Evolutionary conservation across 2,329 filamentous ascomycete species (phyloP).

Genomic region (Cordyceps cicadae): DNA sequence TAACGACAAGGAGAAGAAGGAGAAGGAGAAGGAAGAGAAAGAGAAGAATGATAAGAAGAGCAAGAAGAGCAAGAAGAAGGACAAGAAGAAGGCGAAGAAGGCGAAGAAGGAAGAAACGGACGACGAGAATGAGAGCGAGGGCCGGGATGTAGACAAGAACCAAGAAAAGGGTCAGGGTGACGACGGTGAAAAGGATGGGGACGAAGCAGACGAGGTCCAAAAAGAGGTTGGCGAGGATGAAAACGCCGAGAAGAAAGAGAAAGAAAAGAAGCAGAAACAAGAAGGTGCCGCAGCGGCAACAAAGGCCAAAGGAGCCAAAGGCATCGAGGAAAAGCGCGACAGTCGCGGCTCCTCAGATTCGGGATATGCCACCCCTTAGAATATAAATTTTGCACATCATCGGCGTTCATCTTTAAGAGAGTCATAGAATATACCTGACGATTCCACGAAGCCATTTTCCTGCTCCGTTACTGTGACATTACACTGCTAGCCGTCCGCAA

Average conservation of each 20-base stretch:
- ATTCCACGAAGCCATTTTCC: neutral
- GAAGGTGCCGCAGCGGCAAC: slow-evolving; percentile 13
- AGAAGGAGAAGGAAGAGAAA: slow-evolving; percentile 18
- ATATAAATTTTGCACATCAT: neutral
- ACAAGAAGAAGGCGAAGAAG: slow-evolving; percentile 19
- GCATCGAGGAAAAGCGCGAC: neutral
- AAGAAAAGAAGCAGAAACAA: slow-evolving; percentile 17
- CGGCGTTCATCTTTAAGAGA: neutral
- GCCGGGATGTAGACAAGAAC: slow-evolving; percentile 15
- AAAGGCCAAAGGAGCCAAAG: slow-evolving; percentile 13
- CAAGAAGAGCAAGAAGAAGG: slow-evolving; percentile 20
- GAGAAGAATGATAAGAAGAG: slow-evolving; percentile 19
- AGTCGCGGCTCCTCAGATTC: neutral
- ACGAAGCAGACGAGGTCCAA: slow-evolving; percentile 14
- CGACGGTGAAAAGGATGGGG: neutral
- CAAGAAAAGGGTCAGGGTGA: neutral
- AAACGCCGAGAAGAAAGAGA: slow-evolving; percentile 19
- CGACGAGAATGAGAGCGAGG: slow-evolving; percentile 21
- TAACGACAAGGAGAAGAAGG: slow-evolving; percentile 26
- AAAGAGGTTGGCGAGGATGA: slow-evolving; percentile 23
- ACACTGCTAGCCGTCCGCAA: neutral
- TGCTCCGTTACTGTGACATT: too few relatives aligned
- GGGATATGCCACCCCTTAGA: slow-evolving; percentile 2
- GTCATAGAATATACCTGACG: neutral
- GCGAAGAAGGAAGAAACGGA: slow-evolving; percentile 6